Evolutionary conservation across 2,329 filamentous ascomycete species (phyloP), one percentile per base, ranked within the genome.

Genomic region (Teratosphaeriaceae sp.): DNA sequence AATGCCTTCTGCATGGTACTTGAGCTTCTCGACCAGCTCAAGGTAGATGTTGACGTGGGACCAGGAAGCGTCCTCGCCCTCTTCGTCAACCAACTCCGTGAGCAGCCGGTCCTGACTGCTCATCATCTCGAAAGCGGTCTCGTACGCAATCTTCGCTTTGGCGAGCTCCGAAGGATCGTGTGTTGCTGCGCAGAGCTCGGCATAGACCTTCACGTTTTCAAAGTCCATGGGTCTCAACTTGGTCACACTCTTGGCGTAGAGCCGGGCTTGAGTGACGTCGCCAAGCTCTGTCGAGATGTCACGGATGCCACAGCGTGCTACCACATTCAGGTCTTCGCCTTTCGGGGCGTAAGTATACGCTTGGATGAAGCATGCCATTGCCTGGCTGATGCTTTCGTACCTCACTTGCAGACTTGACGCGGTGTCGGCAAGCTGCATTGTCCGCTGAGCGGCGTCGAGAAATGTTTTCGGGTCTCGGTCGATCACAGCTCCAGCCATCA

Each of bases 1-100:
- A 2, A 94, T 75, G 2, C 85, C 88, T 50, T 82, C 74, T 5
- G 72, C 65, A 54, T 82, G 84, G 42, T 78, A 73, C 27, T 75
- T 74, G 8, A 79, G 65, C 37, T 49, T 81, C 78, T 80, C 78
- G 47, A 89, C 80, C 15, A 97, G 73, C 56, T 96, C 88, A 29
- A 88, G 76, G 52, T 92, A 95, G 42, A 89, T 84, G 47, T 88
- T 85, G 31, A 94, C 71, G 61, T 97, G 85, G 41, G 84, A 81
- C 90, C 90, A 98, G 38, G 73, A n/a, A n/a, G n/a, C n/a, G n/a
- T n/a, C n/a, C n/a, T n/a, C 70, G 21, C 71, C 66, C 3, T 61
- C 64, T 9, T 63, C 65, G 15, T 71, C 65, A 3, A 24, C 68
- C 64, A 47, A 55, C 54, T 16, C 23, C n/a, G n/a, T n/a, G n/a